Evolutionary conservation across 2,329 filamentous ascomycete genomes (phyloP).

Genomic region (Cladosporium cucumerinum): DNA sequence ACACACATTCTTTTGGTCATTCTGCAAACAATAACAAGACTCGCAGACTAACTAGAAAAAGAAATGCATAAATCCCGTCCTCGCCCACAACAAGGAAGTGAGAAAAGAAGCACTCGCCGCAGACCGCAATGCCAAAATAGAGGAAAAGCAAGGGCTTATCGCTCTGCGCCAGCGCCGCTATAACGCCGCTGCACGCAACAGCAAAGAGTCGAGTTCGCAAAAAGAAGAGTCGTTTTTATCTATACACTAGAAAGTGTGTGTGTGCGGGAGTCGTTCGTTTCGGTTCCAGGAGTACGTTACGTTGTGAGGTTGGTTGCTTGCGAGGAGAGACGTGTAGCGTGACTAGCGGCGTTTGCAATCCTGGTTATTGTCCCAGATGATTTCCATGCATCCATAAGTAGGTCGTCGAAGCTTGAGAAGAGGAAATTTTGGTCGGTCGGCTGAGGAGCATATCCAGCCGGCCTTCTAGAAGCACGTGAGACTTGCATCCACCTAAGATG

Average conservation of each 20-base stretch:
- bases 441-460: not conserved
- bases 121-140: constrained; percentile 14
- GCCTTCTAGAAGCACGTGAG: constrained; percentile 2
- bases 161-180: constrained; percentile 8
- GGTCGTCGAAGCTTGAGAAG: constrained; percentile 12
- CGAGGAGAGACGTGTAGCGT: constrained; percentile 7
- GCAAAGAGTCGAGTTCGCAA: not conserved
- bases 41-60: constrained; percentile 14
- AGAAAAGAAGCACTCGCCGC: constrained; percentile 9
- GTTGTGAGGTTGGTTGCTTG: not conserved
- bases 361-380: not conserved
- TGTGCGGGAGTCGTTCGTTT: not conserved
- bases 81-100: constrained; percentile 2
- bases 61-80: constrained; percentile 13
- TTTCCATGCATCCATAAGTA: constrained; percentile 15
- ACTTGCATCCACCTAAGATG: constrained; percentile 38
- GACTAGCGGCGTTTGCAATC: constrained; percentile 1
- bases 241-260: constrained; percentile 12
- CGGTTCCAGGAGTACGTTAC: not conserved
- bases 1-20: constrained; percentile 16
- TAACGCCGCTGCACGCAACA: constrained; percentile 9
- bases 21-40: constrained; percentile 16
- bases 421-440: constrained; percentile 8
- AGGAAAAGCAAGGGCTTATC: not conserved
- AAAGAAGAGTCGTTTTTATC: constrained; percentile 14